Percentiles rank a stretch among this genome's conserved stretches.
Conservation (phyloP, 805 yeast genomes). For the Saturnispora silvae region DNA sequence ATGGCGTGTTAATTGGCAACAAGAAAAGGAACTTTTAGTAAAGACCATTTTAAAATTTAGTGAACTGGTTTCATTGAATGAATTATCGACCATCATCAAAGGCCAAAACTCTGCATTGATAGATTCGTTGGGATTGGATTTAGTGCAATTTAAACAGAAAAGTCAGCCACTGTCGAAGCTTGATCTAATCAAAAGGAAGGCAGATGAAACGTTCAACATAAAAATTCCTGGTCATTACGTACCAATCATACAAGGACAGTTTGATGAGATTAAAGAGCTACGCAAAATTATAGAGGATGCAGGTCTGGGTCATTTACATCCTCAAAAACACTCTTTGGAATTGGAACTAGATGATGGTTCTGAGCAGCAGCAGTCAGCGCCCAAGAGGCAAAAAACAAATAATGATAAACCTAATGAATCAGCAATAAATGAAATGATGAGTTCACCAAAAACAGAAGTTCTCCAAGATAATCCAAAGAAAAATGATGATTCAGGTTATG, state of each 20-base stretch:
- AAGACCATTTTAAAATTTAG: conserved; percentile 1
- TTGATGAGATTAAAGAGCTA: no score
- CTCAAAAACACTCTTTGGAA: no score
- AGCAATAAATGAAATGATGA: no score
- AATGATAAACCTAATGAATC: no score
- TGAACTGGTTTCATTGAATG: conserved; percentile 1
- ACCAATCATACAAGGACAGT: conserved; percentile 4
- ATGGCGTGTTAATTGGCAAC: neutral
- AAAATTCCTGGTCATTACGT: conserved; percentile 4
- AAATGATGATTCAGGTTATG: no score
- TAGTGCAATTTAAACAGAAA: neutral
- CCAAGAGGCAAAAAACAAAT: no score
- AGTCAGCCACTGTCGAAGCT: conserved; percentile 1
- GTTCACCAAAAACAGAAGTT: no score
- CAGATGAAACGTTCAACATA: conserved; percentile 1
- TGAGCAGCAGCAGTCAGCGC: no score
- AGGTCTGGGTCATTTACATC: no score
- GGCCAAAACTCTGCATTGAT: neutral
- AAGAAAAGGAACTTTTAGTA: conserved; percentile 1
- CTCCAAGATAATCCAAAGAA: no score
- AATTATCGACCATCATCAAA: neutral
- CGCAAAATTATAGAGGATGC: no score
- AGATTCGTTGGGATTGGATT: neutral
- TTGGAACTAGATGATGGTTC: no score
- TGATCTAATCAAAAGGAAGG: neutral